Evolutionary conservation across 768 basidiomycete genomes (phyloP).

Genomic region (Lactarius vividus): DNA sequence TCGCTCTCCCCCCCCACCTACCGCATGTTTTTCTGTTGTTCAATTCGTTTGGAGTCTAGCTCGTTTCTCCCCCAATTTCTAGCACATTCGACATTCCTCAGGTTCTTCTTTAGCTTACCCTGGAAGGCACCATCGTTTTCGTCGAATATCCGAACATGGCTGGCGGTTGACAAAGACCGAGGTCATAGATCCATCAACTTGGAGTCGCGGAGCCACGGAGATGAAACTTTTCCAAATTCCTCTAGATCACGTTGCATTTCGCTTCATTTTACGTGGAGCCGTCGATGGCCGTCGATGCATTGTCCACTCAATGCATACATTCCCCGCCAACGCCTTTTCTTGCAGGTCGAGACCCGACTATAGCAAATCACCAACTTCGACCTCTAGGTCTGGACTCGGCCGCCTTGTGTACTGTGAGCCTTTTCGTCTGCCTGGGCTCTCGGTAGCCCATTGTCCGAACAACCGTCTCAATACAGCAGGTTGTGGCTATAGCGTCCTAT

Average conservation of each 20-base stretch:
- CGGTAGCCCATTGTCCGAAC: background rate
- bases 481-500: background rate
- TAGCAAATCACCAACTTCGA: background rate
- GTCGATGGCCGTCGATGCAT: background rate
- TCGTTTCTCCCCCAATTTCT: background rate
- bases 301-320: background rate
- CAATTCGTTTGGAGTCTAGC: background rate
- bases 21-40: slow-evolving; percentile 6
- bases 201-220: slow-evolving; percentile 18
- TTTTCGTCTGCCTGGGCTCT: background rate
- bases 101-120: background rate
- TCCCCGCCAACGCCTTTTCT: background rate
- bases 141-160: background rate
- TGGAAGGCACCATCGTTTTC: background rate
- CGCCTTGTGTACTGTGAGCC: background rate
- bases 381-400: background rate
- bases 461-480: background rate
- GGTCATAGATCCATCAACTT: background rate
- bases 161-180: background rate
- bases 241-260: background rate
- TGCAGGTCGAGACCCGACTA: slow-evolving; percentile 9
- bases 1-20: background rate
- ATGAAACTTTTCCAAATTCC: slow-evolving; percentile 15
- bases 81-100: background rate
- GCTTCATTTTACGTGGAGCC: slow-evolving; percentile 1